Conservation (phyloP, 2,329 filamentous ascomycete species). For the Fusarium redolens region DNA sequence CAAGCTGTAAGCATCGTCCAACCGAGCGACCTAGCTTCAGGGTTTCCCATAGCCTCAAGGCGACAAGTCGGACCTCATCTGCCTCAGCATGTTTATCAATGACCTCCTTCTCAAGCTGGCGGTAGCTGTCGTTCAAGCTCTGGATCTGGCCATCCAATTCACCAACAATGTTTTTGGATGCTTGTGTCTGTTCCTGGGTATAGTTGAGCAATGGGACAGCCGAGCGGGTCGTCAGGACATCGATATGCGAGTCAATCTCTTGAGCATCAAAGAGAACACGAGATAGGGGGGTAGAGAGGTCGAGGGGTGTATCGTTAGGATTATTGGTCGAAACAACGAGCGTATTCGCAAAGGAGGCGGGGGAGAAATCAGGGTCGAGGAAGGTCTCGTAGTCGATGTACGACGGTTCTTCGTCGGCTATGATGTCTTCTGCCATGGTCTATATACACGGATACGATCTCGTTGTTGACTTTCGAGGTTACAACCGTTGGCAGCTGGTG, state of each 20-base stretch:
- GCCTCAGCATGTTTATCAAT: constrained; percentile 86
- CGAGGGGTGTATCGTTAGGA: constrained; percentile 86
- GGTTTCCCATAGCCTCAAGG: constrained; percentile 83
- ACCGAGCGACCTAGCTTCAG: constrained; percentile 81
- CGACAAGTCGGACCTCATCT: constrained; percentile 81
- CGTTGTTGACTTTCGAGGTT: neutral
- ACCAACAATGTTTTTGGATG: constrained; percentile 77
- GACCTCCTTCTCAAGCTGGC: constrained; percentile 86
- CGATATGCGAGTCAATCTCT: constrained; percentile 96
- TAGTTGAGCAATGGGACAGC: constrained; percentile 84
- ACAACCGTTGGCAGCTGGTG: constrained; percentile 11
- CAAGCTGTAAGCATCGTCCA: constrained; percentile 81
- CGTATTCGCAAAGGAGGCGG: constrained; percentile 85
- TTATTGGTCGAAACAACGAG: constrained; percentile 94
- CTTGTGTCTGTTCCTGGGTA: constrained; percentile 78
- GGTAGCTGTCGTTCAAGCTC: constrained; percentile 85
- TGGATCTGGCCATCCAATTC: constrained; percentile 85
- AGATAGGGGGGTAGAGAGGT: constrained; percentile 93
- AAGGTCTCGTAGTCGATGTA: constrained; percentile 98
- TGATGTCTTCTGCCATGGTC: constrained; percentile 25
- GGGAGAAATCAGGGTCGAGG: constrained; percentile 83
- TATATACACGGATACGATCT: neutral
- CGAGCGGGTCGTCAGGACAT: constrained; percentile 85
- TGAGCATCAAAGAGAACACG: constrained; percentile 96
- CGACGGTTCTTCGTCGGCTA: constrained; percentile 68